Percentiles rank a stretch among this genome's conserved stretches.
These are phyloP conservation scores for Xerocomus minutiporus DNA, from an alignment of 1,284 basidiomycete genomes.

Conservation along the genomic window DNA sequence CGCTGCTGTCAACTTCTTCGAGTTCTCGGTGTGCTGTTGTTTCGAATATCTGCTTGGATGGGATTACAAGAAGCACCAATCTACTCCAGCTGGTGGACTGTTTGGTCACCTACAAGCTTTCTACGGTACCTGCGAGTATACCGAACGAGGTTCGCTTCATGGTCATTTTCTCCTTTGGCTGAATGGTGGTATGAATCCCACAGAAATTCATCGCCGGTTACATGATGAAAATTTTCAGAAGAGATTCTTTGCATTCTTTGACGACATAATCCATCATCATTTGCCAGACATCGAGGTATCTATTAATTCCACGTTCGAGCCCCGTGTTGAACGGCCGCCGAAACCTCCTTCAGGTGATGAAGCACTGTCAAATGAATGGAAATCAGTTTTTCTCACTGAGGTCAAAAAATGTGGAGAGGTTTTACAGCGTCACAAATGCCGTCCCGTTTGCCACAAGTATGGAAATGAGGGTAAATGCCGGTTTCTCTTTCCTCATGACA, in stretches of 20 bases:
- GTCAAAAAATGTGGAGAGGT: conserved; percentile 15
- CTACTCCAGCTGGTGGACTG: background rate
- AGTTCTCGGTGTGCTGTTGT: conserved; percentile 5
- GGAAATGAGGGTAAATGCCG: background rate
- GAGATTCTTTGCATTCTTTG: conserved; percentile 10
- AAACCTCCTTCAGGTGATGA: too few relatives aligned
- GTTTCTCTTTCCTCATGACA: conserved; percentile 12
- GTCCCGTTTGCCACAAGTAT: conserved; percentile 9
- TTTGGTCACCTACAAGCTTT: conserved; percentile 7
- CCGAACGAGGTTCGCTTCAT: conserved; percentile 10
- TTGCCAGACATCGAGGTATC: conserved; percentile 6
- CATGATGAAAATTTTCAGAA: background rate
- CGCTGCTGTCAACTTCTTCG: conserved; percentile 5
- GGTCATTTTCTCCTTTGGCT: conserved; percentile 16
- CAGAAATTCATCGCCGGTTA: background rate
- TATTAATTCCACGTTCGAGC: conserved; percentile 2
- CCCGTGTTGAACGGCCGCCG: background rate
- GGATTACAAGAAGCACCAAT: background rate
- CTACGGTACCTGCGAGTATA: conserved; percentile 13
- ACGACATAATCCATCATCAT: conserved; percentile 11
- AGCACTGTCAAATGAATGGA: background rate
- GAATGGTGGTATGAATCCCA: conserved; percentile 2
- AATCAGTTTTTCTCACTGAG: background rate
- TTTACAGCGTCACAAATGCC: conserved; percentile 2
- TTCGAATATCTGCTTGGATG: conserved; percentile 10